Base-by-base conservation (phyloP, 148 eudicot species). In the Mesembryanthemum crystallinum region DNA sequence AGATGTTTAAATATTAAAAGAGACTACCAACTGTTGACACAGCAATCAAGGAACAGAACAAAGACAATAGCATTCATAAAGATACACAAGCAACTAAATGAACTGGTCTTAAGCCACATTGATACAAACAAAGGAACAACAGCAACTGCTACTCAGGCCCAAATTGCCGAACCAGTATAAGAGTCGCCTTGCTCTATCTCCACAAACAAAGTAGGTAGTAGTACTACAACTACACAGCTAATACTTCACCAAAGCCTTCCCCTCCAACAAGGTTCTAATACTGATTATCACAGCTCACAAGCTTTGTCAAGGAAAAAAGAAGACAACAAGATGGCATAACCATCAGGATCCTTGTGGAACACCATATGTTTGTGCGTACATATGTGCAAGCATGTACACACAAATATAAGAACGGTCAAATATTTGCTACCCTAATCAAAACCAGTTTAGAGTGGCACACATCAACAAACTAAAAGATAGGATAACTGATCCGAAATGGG, bases 361-460 rank as follows among this genome's bases (percentile, higher is more conserved):
- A 39, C 49, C 5, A 5, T n/a, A 18, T 66, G 43, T 0, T 13
- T 39, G 51, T 13, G 13, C 20, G 15, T 2, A 10, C 25, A 7
- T 7, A 25, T 67, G 70, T n/a, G n/a, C 70, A 39, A 65, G 54
- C 71, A 67, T 67, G 71, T 67, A 52, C 14, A 47, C 12, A 24
- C 58, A 69, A 35, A 45, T 15, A 14, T 13, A 54, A 54, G 59
- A 54, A 54, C 24, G 20, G 18, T 49, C 20, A 54, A 54, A 54
- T 54, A 17, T 17, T 2, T 54, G 59, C 59, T 54, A 0, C 59
- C 23, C n/a, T 54, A 20, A 10, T 54, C 59, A 54, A 17, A 54
- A 54, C 59, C 15, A 54, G 18, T 47, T 7, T 47, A 47, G 14
- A 15, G 52, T 12, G 17, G 18, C 14, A 10, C 52, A 47, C 12